Percentiles rank a stretch among this genome's conserved stretches.
Evolutionary conservation across 495 filamentous ascomycete genomes (phyloP).

Genomic region (Parathielavia hyrcaniae): DNA sequence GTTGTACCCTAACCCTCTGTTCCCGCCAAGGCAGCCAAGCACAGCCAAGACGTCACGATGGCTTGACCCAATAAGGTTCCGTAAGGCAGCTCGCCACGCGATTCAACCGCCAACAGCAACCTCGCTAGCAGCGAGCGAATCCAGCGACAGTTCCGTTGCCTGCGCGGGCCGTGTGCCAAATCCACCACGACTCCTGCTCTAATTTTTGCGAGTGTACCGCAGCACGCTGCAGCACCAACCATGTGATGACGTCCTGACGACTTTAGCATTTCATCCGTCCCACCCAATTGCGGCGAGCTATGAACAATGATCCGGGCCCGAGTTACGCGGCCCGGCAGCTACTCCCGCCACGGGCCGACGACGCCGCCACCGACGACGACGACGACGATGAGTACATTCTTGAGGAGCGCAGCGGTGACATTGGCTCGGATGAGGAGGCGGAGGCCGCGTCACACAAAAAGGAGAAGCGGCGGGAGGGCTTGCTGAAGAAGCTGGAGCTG

Average conservation of each 20-base stretch:
- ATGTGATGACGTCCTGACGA: slow-evolving; percentile 9
- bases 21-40: not conserved
- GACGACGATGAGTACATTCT: slow-evolving; percentile 28
- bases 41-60: not conserved
- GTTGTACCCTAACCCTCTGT: not conserved
- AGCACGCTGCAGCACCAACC: not conserved
- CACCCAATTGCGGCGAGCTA: slow-evolving; percentile 42
- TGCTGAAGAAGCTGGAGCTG: slow-evolving; percentile 55
- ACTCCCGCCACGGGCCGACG: slow-evolving; percentile 29
- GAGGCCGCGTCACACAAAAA: slow-evolving; percentile 3
- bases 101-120: not conserved
- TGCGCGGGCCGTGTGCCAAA: not conserved
- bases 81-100: not conserved
- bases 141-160: too few relatives aligned
- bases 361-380: slow-evolving; percentile 26
- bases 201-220: not conserved
- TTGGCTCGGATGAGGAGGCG: slow-evolving; percentile 6
- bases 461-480: slow-evolving; percentile 35
- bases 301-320: slow-evolving; percentile 61
- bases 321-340: slow-evolving; percentile 46
- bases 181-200: not conserved
- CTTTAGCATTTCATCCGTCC: not conserved
- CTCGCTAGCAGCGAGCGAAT: too few relatives aligned
- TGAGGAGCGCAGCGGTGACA: not conserved
- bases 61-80: not conserved